Evolutionary conservation across 768 basidiomycete species (phyloP).

Genomic region (Leucogyrophana mollusca): DNA sequence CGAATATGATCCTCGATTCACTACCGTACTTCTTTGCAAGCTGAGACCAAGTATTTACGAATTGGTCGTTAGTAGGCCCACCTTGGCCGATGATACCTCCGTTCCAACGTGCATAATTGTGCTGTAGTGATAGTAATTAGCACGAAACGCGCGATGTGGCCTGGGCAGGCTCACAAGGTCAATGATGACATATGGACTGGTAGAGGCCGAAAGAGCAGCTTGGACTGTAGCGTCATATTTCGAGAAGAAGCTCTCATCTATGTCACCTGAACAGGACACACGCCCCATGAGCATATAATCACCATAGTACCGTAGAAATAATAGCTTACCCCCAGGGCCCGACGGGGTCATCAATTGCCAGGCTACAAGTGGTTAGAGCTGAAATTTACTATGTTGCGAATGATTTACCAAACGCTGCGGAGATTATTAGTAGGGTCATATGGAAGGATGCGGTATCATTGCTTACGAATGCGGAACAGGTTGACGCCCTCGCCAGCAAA

Average conservation of each 20-base stretch:
- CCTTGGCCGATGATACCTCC: slow-evolving; percentile 56
- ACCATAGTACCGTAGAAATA: too few species aligned
- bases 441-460: neutral
- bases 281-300: too few species aligned
- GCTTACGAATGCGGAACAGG: slow-evolving; percentile 43
- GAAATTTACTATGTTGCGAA: too few species aligned
- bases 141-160: neutral
- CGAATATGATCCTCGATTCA: slow-evolving; percentile 41
- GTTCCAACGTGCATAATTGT: slow-evolving; percentile 63
- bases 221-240: slow-evolving; percentile 50
- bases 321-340: too few species aligned
- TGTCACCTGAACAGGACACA: slow-evolving; percentile 29
- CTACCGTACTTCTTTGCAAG: slow-evolving; percentile 47
- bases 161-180: slow-evolving; percentile 39
- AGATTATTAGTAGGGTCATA: neutral
- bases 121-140: too few species aligned
- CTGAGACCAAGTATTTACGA: slow-evolving; percentile 46
- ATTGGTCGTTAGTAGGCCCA: slow-evolving; percentile 48
- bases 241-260: slow-evolving; percentile 43
- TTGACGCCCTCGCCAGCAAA: slow-evolving; percentile 49
- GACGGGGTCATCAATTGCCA: slow-evolving; percentile 52
- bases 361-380: slow-evolving; percentile 26
- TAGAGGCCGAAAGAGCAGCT: slow-evolving; percentile 39
- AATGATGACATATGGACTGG: slow-evolving; percentile 46
- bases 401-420: slow-evolving; percentile 33